Evolutionary conservation across 371 early-diverging fungal genomes (phyloP), one percentile per base, ranked within the genome.

Genomic region (Gilbertella persicaria): DNA sequence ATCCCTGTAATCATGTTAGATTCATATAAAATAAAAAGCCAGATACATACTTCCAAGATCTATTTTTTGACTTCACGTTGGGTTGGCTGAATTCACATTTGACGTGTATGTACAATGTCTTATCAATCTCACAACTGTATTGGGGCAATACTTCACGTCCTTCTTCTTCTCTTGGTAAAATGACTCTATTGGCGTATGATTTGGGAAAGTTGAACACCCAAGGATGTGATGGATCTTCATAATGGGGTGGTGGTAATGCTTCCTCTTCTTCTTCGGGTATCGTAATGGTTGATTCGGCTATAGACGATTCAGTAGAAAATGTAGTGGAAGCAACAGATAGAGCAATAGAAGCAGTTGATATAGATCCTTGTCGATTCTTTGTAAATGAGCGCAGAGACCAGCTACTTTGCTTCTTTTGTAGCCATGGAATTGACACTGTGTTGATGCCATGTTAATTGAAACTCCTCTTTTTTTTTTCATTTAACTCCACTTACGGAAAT

Each of bases 11-110:
- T n/a, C n/a, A n/a, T n/a, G n/a, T n/a, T n/a, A n/a, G n/a, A n/a
- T n/a, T n/a, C n/a, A n/a, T n/a, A 44, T 33, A 46, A 35, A 46
- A 40, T 2, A 17, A 44, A 35, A 24, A 17, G 35, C 21, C 8
- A 6, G 16, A 19, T 28, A 44, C 49, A 47, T 51, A 69, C 69
- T 44, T 61, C 69, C 69, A 69, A 8, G 66, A 58, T 48, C 69
- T 41, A 42, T 58, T 50, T 12, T 47, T 61, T 25, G 69, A 48
- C 41, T 30, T 41, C 0, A 62, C 21, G 5, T 36, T 33, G 13
- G 65, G 62, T 13, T 37, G 42, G 13, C 44, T 55, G 25, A 40
- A 47, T 47, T 69, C 69, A 30, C 65, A 66, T 21, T 69, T 69
- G 16, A 69, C 60, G 30, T 35, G 36, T 5, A 49, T 33, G 44